Conservation (phyloP, 371 early-diverging fungal species). For the Batkoa obscura region DNA sequence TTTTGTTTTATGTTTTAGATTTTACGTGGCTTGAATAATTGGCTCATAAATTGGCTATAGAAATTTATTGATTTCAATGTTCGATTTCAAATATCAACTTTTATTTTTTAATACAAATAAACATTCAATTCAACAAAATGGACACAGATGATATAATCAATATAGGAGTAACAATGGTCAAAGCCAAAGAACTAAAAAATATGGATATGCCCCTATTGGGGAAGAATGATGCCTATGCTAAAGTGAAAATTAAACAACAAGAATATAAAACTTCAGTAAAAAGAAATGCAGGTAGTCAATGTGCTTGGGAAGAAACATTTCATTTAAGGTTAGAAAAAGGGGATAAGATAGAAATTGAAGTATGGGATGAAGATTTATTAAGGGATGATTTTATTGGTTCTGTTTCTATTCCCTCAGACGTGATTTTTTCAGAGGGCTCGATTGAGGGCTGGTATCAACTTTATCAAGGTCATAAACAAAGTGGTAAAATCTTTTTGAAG, state of each 20-base stretch:
- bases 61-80: too few relatives aligned
- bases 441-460: conserved; percentile 7
- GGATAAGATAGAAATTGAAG: conserved; percentile 6
- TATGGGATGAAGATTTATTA: conserved; percentile 7
- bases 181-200: conserved; percentile 7
- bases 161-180: neutral
- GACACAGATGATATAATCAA: too few relatives aligned
- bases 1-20: too few relatives aligned
- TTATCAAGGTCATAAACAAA: conserved; percentile 8
- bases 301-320: conserved; percentile 6
- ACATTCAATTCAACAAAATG: too few relatives aligned
- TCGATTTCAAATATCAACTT: too few relatives aligned
- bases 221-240: conserved; percentile 10
- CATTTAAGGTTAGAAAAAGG: neutral
- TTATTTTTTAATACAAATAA: too few relatives aligned
- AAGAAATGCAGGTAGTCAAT: conserved; percentile 3
- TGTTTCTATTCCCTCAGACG: conserved; percentile 6
- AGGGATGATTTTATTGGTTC: conserved; percentile 9
- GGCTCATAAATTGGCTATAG: too few relatives aligned
- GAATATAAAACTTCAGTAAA: conserved; percentile 6
- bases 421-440: neutral
- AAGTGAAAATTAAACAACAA: conserved; percentile 5
- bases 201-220: conserved; percentile 7
- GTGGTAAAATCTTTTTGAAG: conserved; percentile 4
- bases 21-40: too few relatives aligned